phyloP scores from a whole-genome alignment of 2,329 filamentous ascomycete genomes.

The Beauveria scarabaeidicola region DNA sequence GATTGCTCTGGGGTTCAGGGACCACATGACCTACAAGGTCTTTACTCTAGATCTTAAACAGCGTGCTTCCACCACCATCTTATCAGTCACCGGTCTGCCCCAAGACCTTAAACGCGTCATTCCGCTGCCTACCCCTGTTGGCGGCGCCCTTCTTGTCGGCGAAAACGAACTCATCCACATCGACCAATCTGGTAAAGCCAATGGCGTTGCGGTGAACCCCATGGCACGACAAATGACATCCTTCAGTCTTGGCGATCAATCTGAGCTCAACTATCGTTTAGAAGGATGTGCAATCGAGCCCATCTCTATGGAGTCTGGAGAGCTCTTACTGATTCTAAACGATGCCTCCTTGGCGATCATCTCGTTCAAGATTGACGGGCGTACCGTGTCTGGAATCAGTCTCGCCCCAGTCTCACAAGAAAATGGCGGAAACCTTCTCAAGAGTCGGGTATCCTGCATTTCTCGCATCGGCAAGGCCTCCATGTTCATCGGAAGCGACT shows the following conservation, averaged over 20 bases:
- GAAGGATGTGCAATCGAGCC: conserved; percentile 75
- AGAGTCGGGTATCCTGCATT: conserved; percentile 58
- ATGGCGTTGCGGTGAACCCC: conserved; percentile 84
- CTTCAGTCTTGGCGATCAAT: conserved; percentile 81
- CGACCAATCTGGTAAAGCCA: conserved; percentile 89
- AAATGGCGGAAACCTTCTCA: conserved; percentile 54
- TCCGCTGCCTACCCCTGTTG: conserved; percentile 75
- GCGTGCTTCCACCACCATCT: conserved; percentile 81
- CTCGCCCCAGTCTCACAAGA: conserved; percentile 57
- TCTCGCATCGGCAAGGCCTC: conserved; percentile 57
- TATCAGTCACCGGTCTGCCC: conserved; percentile 77
- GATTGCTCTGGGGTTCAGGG: conserved; percentile 71
- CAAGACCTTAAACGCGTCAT: conserved; percentile 80
- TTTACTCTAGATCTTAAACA: conserved; percentile 93
- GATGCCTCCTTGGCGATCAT: conserved; percentile 68
- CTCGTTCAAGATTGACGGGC: conserved; percentile 78
- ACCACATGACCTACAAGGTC: conserved; percentile 83
- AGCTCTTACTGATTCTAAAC: conserved; percentile 73
- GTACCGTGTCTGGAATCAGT: conserved; percentile 81
- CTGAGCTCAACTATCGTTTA: conserved; percentile 66
- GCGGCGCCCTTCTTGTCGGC: conserved; percentile 79
- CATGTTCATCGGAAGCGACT: conserved; percentile 80
- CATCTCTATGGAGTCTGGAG: conserved; percentile 66
- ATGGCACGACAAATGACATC: conserved; percentile 76
- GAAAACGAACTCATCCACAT: conserved; percentile 89